Evolutionary conservation across 257 asterid species (phyloP).

Genomic region (Coffea eugenioides): DNA sequence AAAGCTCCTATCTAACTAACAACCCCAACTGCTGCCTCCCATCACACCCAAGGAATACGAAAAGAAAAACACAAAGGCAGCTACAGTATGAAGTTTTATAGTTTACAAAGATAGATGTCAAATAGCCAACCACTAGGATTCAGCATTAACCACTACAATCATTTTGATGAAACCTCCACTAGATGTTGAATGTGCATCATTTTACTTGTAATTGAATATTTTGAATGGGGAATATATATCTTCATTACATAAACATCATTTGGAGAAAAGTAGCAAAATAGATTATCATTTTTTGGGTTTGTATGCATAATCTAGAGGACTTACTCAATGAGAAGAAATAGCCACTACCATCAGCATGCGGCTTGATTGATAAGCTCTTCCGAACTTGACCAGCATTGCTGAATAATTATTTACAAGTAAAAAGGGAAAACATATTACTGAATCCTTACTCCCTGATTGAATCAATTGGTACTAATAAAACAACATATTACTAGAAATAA

Average conservation of each 20-base stretch:
- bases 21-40: too few relatives aligned
- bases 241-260: neutral
- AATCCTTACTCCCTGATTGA: neutral
- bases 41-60: too few relatives aligned
- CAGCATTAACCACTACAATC: neutral
- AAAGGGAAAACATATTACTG: neutral
- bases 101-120: neutral
- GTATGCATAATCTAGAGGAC: constrained; percentile 19
- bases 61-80: too few relatives aligned
- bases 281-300: neutral
- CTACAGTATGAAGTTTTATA: too few relatives aligned
- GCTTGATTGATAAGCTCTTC: constrained; percentile 76
- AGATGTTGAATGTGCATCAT: neutral
- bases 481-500: constrained; percentile 2
- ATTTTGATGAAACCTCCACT: neutral
- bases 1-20: too few relatives aligned
- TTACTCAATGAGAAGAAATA: constrained; percentile 76
- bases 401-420: constrained; percentile 16
- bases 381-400: constrained; percentile 94
- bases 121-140: neutral
- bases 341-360: constrained; percentile 76
- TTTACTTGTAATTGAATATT: neutral
- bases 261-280: neutral
- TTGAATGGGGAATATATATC: neutral
- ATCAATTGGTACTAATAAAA: neutral